Evolutionary conservation across 176 grass and related monocot genomes (phyloP).

Genomic region (Juncus effusus): DNA sequence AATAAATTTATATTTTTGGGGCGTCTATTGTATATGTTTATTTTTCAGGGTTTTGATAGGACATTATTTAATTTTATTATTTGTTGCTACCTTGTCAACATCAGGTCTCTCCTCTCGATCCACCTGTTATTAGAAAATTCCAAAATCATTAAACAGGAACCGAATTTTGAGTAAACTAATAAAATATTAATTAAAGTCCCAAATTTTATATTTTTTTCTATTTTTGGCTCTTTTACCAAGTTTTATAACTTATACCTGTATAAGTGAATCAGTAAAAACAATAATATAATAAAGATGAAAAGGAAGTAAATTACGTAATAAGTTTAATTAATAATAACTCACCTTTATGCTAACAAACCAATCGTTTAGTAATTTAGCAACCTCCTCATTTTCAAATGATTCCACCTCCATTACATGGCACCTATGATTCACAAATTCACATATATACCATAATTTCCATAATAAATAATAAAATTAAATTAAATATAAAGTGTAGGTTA

Average conservation of each 20-base stretch:
- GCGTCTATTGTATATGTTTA: no score
- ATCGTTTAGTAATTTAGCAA: constrained; percentile 82
- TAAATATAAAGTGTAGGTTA: not conserved
- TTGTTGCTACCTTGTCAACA: constrained; percentile 78
- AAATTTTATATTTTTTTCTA: no score
- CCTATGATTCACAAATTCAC: constrained; percentile 38
- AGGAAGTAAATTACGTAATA: not conserved
- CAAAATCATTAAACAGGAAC: no score
- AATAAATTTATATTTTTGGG: no score
- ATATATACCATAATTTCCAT: not conserved
- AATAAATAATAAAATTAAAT: not conserved
- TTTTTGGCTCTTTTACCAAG: no score
- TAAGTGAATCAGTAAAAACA: no score
- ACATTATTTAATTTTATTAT: no score
- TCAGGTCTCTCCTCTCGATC: constrained; percentile 91
- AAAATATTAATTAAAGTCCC: no score
- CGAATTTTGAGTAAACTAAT: no score
- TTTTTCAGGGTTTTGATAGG: no score
- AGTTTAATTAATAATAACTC: not conserved
- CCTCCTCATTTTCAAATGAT: constrained; percentile 87
- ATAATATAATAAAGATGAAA: not conserved
- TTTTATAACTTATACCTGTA: no score
- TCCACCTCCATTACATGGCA: constrained; percentile 98
- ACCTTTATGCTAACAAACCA: constrained; percentile 99
- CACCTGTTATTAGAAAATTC: constrained; percentile 56